phyloP scores from a whole-genome alignment of 2,329 filamentous ascomycete genomes.

The Sclerotinia sclerotiorum region DNA sequence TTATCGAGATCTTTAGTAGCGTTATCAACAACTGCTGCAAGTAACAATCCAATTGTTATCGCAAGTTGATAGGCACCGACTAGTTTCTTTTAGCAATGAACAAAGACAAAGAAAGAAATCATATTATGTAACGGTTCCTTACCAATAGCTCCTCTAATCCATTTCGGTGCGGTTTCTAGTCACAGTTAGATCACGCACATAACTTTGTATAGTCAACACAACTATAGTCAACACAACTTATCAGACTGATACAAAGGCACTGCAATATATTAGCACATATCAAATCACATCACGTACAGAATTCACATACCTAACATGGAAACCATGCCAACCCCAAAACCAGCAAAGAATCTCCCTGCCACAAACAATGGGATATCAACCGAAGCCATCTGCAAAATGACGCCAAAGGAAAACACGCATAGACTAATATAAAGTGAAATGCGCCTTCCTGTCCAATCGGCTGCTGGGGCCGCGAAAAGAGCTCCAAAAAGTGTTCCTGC shows the following conservation, averaged over 20 bases:
- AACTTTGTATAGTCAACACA: background rate
- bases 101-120: too few species aligned
- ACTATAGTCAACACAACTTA: background rate
- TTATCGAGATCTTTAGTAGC: slow-evolving; percentile 61
- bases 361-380: slow-evolving; percentile 63
- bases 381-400: slow-evolving; percentile 65
- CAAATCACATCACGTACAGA: background rate
- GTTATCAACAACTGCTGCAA: slow-evolving; percentile 75
- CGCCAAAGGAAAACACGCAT: slow-evolving; percentile 65
- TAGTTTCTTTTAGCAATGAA: background rate
- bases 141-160: slow-evolving; percentile 21
- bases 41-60: slow-evolving; percentile 73
- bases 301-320: slow-evolving; percentile 56
- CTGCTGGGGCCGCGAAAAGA: slow-evolving; percentile 44
- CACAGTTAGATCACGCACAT: background rate
- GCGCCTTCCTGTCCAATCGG: slow-evolving; percentile 50
- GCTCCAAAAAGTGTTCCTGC: slow-evolving; percentile 73
- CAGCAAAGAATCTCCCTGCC: slow-evolving; percentile 73
- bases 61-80: slow-evolving; percentile 71
- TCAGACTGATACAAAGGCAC: slow-evolving; percentile 21
- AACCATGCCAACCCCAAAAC: slow-evolving; percentile 70
- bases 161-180: slow-evolving; percentile 21
- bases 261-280: background rate
- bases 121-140: background rate
- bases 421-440: slow-evolving; percentile 64